phyloP scores from a whole-genome alignment of 495 filamentous ascomycete species.

The Annulohypoxylon nitens region DNA sequence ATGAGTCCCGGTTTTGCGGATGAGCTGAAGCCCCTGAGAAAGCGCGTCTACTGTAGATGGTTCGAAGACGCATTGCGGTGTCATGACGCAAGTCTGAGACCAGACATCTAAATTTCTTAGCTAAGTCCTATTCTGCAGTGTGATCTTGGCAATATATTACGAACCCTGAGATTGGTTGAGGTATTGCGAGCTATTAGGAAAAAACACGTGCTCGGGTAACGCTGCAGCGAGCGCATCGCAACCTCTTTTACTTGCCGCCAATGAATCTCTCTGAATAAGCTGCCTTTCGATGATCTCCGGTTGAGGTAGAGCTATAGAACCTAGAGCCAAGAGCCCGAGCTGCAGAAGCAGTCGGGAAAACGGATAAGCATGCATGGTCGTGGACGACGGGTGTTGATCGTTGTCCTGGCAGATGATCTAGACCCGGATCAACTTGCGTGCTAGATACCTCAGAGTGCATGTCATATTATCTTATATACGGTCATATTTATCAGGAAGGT shows the following conservation, averaged over 20 bases:
- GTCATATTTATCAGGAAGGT: neutral
- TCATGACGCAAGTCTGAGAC: slow-evolving; percentile 29
- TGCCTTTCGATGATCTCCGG: neutral
- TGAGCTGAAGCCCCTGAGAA: slow-evolving; percentile 21
- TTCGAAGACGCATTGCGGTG: slow-evolving; percentile 31
- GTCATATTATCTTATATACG: slow-evolving; percentile 4
- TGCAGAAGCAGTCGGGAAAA: slow-evolving; percentile 17
- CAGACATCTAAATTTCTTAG: slow-evolving; percentile 30
- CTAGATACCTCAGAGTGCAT: neutral
- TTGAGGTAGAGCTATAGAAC: neutral
- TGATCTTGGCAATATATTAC: neutral
- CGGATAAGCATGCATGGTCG: slow-evolving; percentile 3
- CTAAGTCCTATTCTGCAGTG: neutral
- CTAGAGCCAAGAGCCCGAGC: slow-evolving; percentile 12
- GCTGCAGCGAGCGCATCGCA: slow-evolving; percentile 7
- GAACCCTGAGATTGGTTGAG: slow-evolving; percentile 20
- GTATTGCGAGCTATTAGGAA: slow-evolving; percentile 14
- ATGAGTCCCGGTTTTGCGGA: slow-evolving; percentile 12
- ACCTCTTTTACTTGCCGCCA: neutral
- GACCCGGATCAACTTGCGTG: neutral
- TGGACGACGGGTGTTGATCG: slow-evolving; percentile 7
- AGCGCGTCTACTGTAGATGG: slow-evolving; percentile 13
- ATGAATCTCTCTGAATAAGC: neutral
- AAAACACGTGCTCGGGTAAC: slow-evolving; percentile 15
- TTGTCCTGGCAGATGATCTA: neutral